Evolutionary conservation across 73 alveolate species (phyloP).

Genomic region (Paramecium tetraurelia): DNA sequence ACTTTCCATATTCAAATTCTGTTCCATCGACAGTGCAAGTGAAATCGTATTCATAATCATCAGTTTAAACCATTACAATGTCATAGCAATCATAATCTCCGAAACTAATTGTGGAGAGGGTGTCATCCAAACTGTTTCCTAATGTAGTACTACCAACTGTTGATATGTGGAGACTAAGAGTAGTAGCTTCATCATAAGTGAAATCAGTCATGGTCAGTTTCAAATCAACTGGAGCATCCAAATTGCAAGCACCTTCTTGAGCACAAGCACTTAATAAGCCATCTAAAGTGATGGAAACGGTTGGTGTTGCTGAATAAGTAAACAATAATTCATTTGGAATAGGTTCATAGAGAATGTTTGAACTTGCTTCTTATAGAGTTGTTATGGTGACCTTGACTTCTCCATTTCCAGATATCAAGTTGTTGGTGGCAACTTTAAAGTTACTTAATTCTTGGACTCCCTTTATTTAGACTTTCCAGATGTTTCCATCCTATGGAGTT

Average conservation of each 20-base stretch:
- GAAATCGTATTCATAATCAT: neutral
- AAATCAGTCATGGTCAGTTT: neutral
- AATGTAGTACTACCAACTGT: neutral
- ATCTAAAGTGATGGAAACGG: neutral
- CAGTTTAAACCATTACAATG: neutral
- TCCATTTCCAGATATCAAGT: constrained; percentile 32
- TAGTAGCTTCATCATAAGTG: neutral
- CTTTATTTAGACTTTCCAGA: neutral
- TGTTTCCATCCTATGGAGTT: neutral
- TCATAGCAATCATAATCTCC: constrained; percentile 7
- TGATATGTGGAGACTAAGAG: neutral
- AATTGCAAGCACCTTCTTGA: neutral
- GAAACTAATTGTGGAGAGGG: neutral
- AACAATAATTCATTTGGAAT: constrained; percentile 18
- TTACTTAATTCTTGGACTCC: neutral
- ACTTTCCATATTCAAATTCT: neutral
- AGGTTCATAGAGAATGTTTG: neutral
- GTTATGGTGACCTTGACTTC: neutral
- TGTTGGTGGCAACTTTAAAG: neutral
- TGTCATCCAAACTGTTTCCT: neutral
- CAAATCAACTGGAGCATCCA: neutral
- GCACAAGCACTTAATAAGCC: constrained; percentile 20
- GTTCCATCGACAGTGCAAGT: neutral
- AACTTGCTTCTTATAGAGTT: neutral
- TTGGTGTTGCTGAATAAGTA: neutral